A percentile compares a stretch with the other conserved stretches of the same genome.
Conservation (phyloP, 2,329 filamentous ascomycete genomes). For the Penicillium sp. region DNA sequence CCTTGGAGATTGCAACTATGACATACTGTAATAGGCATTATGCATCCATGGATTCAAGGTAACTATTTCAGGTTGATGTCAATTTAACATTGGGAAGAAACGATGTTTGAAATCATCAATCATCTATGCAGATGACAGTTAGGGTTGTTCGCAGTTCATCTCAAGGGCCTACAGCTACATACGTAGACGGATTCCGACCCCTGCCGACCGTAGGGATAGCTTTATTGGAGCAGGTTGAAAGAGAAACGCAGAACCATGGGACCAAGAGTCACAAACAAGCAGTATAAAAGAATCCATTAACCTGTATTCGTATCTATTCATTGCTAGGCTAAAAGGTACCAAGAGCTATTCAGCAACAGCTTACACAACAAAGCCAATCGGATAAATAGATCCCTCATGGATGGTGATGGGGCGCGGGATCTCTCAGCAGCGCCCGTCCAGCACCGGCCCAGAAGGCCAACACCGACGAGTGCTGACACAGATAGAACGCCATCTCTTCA, state of each 20-base stretch:
- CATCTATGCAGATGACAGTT: too few species aligned
- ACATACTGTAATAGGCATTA: too few species aligned
- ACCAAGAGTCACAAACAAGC: neutral
- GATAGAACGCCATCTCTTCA: constrained; percentile 38
- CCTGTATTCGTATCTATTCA: neutral
- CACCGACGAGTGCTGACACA: constrained; percentile 39
- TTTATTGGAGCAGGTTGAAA: neutral
- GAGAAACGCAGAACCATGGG: neutral
- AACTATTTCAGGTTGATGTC: too few species aligned
- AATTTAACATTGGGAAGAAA: too few species aligned
- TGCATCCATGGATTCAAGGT: too few species aligned
- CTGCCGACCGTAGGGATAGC: too few species aligned
- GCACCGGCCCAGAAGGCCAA: constrained; percentile 23
- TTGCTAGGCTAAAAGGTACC: neutral
- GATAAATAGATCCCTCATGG: constrained; percentile 35
- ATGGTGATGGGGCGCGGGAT: constrained; percentile 39
- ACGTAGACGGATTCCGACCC: too few species aligned
- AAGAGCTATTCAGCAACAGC: neutral
- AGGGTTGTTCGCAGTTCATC: too few species aligned
- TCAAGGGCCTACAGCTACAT: too few species aligned
- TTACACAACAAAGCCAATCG: constrained; percentile 37
- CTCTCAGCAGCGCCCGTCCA: constrained; percentile 42
- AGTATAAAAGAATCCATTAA: neutral
- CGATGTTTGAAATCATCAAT: too few species aligned
- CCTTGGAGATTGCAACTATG: too few species aligned